Evolutionary conservation across 176 grass and related monocot species (phyloP).

Genomic region (Triticum dicoccoides): DNA sequence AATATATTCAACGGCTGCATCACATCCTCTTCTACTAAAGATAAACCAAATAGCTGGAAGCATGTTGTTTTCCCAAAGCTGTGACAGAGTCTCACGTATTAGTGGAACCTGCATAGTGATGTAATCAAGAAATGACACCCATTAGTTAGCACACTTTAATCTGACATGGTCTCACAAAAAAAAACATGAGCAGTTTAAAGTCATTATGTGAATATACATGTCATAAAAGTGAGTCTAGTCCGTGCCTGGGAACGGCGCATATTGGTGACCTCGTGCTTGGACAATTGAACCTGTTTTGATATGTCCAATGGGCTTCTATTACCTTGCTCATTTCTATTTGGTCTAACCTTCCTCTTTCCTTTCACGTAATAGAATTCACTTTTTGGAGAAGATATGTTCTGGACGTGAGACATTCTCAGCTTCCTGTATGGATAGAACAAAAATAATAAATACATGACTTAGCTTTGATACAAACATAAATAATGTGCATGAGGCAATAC

Average conservation of each 20-base stretch:
- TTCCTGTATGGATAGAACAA: conserved; percentile 65
- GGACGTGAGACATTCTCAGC: conserved; percentile 71
- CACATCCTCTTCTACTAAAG: conserved; percentile 98
- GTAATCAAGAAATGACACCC: conserved; percentile 26
- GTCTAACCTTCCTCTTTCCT: conserved; percentile 66
- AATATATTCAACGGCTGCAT: conserved; percentile 95
- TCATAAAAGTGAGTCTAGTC: conserved; percentile 21
- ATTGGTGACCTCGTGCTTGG: conserved; percentile 85
- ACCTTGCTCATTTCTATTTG: conserved; percentile 54
- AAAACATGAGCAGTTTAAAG: conserved; percentile 7
- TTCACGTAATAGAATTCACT: conserved; percentile 59
- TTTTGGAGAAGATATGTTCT: conserved; percentile 57
- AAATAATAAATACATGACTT: conserved; percentile 19
- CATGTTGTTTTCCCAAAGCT: conserved; percentile 81
- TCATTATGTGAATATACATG: conserved; percentile 15
- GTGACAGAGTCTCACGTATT: conserved; percentile 86
- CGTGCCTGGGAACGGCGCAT: conserved; percentile 84
- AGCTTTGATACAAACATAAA: conserved; percentile 24
- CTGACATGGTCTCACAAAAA: not conserved
- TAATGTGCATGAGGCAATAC: conserved; percentile 7
- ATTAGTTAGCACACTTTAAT: not conserved
- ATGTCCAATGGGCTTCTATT: conserved; percentile 47
- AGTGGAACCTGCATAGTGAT: conserved; percentile 80
- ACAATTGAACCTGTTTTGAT: conserved; percentile 67
- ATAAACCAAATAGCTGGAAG: conserved; percentile 99